Base-by-base conservation (phyloP, 495 filamentous ascomycete genomes). In the Aspergillus bertholletiae region DNA sequence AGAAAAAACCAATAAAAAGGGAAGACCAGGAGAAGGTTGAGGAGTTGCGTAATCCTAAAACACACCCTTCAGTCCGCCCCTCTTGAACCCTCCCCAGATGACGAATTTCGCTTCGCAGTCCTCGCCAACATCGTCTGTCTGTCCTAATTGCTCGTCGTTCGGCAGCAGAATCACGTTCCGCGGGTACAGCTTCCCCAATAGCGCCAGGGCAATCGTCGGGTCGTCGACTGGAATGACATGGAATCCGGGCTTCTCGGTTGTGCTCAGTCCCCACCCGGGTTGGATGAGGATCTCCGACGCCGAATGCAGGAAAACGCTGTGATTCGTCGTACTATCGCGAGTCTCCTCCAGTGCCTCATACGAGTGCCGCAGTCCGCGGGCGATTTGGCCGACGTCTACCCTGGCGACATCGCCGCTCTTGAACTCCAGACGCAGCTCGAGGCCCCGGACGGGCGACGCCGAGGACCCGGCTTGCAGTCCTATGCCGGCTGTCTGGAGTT, bases 341-440 rank as follows among this genome's bases (percentile, higher is more conserved):
- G 8, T 32, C 30, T 32, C 30, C 26, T 47, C 27, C 1, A 12
- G 21, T 3, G 50, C 54, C 7, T 28, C 20, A 32, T 72, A 72
- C 9, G 65, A 55, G 34, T 70, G 70, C 2, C 69, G 62, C 24
- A 55, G 57, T 4, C 69, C 69, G 12, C 67, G 68, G 13, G 62
- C 54, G 30, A 72, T 63, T 39, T 71, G 69, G 8, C 69, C 69
- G 5, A 72, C 8, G 44, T 71, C 69, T 11, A 71, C 59, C 2
- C 51, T 35, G 2, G 51, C 49, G 15, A 47, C 47, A 7, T 58
- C 40, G 11, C 59, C 61, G 44, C 56, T 48, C 2, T 44, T 23
- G 11, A 69, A 58, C 13, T 44, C 45, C 3, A 66, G 46, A 7
- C 45, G 35, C 15, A 72, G 48, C 15, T 68, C 48, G 30, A 32